phyloP scores from a whole-genome alignment of 83 land plant species.

The Larix sibirica region DNA sequence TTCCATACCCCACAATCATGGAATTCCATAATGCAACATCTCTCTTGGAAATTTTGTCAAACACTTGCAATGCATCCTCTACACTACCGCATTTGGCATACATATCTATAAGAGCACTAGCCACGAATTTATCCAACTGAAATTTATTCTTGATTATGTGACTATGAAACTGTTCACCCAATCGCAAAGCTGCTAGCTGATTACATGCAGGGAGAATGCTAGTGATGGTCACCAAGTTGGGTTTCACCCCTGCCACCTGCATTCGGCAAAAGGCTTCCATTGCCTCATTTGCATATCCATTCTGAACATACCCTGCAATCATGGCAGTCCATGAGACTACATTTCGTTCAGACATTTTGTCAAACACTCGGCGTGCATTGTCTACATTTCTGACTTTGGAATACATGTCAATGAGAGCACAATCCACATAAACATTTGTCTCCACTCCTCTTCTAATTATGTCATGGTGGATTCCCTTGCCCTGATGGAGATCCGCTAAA shows the following conservation, averaged over 20 bases:
- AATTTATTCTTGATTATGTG: constrained; percentile 25
- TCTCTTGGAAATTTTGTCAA: constrained; percentile 13
- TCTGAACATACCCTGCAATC: constrained; percentile 55
- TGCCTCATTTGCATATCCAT: constrained; percentile 44
- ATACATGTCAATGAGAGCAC: constrained; percentile 61
- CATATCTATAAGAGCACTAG: constrained; percentile 13
- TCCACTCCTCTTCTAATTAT: constrained; percentile 27
- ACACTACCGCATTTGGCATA: constrained; percentile 24
- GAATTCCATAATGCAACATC: constrained; percentile 62
- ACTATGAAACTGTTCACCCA: constrained; percentile 57
- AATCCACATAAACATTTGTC: constrained; percentile 37
- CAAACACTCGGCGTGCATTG: constrained; percentile 36
- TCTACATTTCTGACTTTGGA: constrained; percentile 41
- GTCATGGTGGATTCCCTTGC: constrained; percentile 47
- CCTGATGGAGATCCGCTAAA: constrained; percentile 10
- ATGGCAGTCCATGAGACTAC: constrained; percentile 66
- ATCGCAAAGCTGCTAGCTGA: constrained; percentile 38
- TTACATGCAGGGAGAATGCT: constrained; percentile 52
- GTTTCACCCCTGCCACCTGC: constrained; percentile 38
- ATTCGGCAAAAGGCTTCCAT: constrained; percentile 43
- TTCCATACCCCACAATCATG: constrained; percentile 69
- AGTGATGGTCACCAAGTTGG: constrained; percentile 51
- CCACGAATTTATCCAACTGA: constrained; percentile 16
- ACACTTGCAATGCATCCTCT: constrained; percentile 37
- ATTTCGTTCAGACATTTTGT: constrained; percentile 28